A percentile compares a stretch with the other conserved stretches of the same genome.
phyloP scores from a whole-genome alignment of 495 filamentous ascomycete genomes.

The Xanthoparmelia taractica region DNA sequence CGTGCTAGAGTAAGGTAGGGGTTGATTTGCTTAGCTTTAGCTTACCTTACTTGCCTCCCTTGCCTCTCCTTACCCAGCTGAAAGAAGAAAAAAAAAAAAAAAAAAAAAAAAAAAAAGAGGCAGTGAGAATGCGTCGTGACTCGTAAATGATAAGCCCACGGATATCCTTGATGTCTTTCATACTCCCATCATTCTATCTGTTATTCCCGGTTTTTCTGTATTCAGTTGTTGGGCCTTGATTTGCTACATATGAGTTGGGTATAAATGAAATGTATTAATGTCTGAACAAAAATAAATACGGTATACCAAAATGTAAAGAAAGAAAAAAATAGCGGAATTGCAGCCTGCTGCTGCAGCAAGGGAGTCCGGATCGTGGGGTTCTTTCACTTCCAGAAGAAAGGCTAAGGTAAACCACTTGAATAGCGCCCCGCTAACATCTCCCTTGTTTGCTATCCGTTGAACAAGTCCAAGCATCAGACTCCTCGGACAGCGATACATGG shows the following conservation, averaged over 20 bases:
- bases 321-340: neutral
- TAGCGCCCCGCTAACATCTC: neutral
- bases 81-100: neutral
- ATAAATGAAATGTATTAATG: neutral
- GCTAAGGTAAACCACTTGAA: neutral
- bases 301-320: too few species aligned
- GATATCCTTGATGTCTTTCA: neutral
- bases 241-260: neutral
- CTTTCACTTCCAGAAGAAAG: neutral
- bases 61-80: neutral
- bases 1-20: too few species aligned
- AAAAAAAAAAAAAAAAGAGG: neutral
- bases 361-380: slow-evolving; percentile 1
- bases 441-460: neutral
- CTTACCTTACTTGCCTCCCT: neutral
- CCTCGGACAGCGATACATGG: neutral
- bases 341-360: neutral
- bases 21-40: too few species aligned
- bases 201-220: too few species aligned
- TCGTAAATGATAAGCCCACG: neutral
- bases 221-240: too few species aligned
- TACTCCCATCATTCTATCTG: too few species aligned
- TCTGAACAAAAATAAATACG: too few species aligned
- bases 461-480: neutral
- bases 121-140: neutral